Base-by-base conservation (phyloP, 2,329 filamentous ascomycete genomes). In the Basipetospora chlamydospora region DNA sequence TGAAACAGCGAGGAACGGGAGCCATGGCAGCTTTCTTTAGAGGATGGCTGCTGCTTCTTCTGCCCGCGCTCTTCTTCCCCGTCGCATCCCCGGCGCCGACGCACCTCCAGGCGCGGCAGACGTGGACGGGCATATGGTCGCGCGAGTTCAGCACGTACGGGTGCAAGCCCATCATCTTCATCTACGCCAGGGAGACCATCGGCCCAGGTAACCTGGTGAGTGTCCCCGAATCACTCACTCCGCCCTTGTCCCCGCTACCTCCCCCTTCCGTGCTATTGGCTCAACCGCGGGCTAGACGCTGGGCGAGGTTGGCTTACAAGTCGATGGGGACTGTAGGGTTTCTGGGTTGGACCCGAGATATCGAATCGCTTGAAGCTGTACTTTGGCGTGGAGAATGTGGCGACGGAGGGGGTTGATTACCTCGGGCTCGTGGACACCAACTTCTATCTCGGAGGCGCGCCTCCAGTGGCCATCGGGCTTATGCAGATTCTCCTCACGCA, bases 361-460 rank as follows among this genome's bases (percentile, higher is more conserved):
- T 42, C 44, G 15, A 37, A 42, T 12, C 29, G 36, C 11, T 21
- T 49, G 10, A 45, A 46, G 36, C 17, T 18, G n/a, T 33, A 43
- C 25, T 49, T 49, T 37, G 42, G 42, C 16, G 43, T 30, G n/a
- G 31, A 35, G 13, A 44, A 41, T 26, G 42, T 48, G 16, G 42
- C 41, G 11, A 38, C 43, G n/a, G 40, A 49, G 38, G 44, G 46
- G 12, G 38, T 63, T 23, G 51, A 58, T 31, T 63, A 62, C 41
- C 41, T 40, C 0, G 57, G 58, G 4, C 46, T 43, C 11, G 40
- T 60, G 2, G 38, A 39, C 10, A 53, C 48, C 26, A 61, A 60
- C 43, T 42, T 49, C 16, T 45, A 49, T 2, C 43, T 44, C 10
- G 44, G 46, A 1, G 58, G 59, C 5, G 53, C 53, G 3, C 50